These are phyloP conservation scores for Entrophospora sp. DNA, from an alignment of 192 early-diverging fungal species.

Conservation along the genomic window DNA sequence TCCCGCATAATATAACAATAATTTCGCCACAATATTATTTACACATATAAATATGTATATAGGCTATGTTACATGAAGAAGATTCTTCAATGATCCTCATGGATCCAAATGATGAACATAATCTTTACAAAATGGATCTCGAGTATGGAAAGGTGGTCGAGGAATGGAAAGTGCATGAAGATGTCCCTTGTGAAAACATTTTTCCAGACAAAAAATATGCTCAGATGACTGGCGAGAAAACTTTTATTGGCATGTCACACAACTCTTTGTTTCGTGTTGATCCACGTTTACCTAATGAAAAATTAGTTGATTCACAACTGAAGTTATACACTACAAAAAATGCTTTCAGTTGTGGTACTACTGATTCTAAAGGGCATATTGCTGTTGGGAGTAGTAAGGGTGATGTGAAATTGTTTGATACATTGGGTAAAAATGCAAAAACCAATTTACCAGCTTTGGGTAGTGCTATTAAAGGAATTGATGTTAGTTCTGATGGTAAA, in stretches of 20 bases:
- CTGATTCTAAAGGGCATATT: constrained; percentile 71
- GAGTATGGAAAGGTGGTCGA: constrained; percentile 88
- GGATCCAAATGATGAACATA: constrained; percentile 58
- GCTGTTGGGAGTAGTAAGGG: constrained; percentile 79
- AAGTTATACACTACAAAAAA: constrained; percentile 64
- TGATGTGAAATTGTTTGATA: constrained; percentile 80
- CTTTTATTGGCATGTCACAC: constrained; percentile 73
- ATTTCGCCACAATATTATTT: no score
- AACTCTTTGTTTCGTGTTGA: constrained; percentile 84
- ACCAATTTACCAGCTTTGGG: constrained; percentile 78
- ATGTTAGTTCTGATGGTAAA: constrained; percentile 77
- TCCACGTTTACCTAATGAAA: constrained; percentile 65
- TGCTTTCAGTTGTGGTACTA: constrained; percentile 63
- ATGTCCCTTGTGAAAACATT: constrained; percentile 56
- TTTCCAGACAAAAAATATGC: constrained; percentile 71
- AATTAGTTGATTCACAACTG: constrained; percentile 60
- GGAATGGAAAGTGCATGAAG: constrained; percentile 81
- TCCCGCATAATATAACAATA: no score
- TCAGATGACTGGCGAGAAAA: constrained; percentile 63
- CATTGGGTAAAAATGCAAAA: constrained; percentile 73
- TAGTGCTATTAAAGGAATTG: constrained; percentile 82
- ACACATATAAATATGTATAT: no score
- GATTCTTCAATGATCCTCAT: constrained; percentile 74
- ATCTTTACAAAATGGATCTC: constrained; percentile 84
- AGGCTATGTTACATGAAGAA: constrained; percentile 80